Conservation (phyloP, 352 stramenopile species). For the Phytophthora podocarpi region DNA sequence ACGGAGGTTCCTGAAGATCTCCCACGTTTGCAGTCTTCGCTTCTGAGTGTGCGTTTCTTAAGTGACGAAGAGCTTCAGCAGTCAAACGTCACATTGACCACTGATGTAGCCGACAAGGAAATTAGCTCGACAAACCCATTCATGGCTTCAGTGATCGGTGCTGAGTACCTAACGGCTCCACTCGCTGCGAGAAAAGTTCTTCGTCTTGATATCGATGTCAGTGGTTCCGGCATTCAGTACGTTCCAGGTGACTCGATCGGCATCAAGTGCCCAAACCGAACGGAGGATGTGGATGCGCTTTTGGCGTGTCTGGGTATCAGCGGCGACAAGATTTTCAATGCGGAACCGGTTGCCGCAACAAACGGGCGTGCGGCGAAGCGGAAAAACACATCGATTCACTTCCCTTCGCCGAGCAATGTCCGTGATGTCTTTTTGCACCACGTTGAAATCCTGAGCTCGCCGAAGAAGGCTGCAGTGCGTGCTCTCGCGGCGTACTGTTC, state of each 20-base stretch:
- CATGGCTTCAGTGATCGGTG: constrained; percentile 40
- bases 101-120: constrained; percentile 26
- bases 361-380: constrained; percentile 32
- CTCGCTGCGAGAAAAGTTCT: constrained; percentile 66
- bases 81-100: neutral
- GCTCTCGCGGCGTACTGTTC: constrained; percentile 69
- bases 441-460: constrained; percentile 82
- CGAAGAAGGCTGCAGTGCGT: constrained; percentile 81
- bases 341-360: constrained; percentile 38
- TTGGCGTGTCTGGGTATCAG: constrained; percentile 54
- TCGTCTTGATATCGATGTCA: constrained; percentile 53
- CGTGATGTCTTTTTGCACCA: constrained; percentile 75
- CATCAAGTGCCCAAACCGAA: constrained; percentile 82
- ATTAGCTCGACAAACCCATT: constrained; percentile 61
- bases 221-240: constrained; percentile 61
- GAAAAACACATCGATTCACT: constrained; percentile 47
- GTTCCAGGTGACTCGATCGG: constrained; percentile 87
- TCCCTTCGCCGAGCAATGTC: constrained; percentile 64
- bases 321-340: constrained; percentile 36
- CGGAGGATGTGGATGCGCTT: constrained; percentile 69
- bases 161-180: constrained; percentile 56
- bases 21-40: constrained; percentile 56
- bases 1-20: constrained; percentile 55
- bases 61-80: constrained; percentile 24
- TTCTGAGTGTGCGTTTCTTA: constrained; percentile 54